A percentile compares a stretch with the other conserved stretches of the same genome.
These are phyloP conservation scores for Rhytidiadelphus loreus DNA, from an alignment of 225 moss, liverwort and hornwort species.

Conservation along the genomic window DNA sequence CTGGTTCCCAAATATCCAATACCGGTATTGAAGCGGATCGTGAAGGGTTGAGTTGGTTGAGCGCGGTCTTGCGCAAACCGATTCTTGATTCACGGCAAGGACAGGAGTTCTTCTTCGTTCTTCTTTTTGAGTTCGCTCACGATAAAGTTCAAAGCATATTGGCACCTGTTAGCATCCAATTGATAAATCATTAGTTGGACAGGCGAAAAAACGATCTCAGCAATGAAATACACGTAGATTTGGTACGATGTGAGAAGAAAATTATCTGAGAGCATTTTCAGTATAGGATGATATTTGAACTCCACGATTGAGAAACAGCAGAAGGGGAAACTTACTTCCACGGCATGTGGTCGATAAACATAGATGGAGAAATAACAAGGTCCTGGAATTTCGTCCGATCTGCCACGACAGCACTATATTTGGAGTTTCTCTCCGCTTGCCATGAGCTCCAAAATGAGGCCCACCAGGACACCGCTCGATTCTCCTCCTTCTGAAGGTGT, in stretches of 20 bases:
- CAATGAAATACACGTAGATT: neutral
- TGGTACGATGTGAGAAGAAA: neutral
- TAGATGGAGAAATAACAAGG: conserved; percentile 67
- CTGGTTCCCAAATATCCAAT: neutral
- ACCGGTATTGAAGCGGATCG: neutral
- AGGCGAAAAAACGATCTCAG: neutral
- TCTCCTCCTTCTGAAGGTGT: conserved; percentile 50
- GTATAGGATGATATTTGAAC: neutral
- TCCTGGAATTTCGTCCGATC: conserved; percentile 61
- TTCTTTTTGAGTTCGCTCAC: neutral
- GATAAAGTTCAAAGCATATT: conserved; percentile 26
- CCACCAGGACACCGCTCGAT: conserved; percentile 14
- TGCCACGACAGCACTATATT: conserved; percentile 41
- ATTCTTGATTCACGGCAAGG: neutral
- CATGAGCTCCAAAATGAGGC: conserved; percentile 34
- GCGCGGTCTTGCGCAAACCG: neutral
- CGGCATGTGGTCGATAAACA: conserved; percentile 98
- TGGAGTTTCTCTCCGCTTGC: conserved; percentile 13
- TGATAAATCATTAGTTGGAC: neutral
- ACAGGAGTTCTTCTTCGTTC: neutral
- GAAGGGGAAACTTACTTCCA: conserved; percentile 58
- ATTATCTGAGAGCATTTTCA: neutral
- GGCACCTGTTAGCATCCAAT: conserved; percentile 19
- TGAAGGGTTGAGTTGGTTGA: neutral
- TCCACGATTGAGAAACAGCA: neutral